Evolutionary conservation across 2,329 filamentous ascomycete genomes (phyloP).

Genomic region (Cladosporium oxysporum): DNA sequence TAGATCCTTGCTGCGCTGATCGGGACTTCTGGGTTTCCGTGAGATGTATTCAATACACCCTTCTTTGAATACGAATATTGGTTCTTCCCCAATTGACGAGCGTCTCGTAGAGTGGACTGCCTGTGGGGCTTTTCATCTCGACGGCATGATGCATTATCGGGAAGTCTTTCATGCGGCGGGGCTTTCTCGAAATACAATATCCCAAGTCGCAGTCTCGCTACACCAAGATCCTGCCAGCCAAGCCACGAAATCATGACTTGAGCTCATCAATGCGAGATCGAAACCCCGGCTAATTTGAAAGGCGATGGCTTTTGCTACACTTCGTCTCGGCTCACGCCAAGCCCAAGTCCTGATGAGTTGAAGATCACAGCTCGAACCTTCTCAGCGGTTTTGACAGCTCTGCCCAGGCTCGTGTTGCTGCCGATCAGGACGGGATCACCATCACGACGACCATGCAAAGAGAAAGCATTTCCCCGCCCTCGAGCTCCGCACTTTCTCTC

Average conservation of each 20-base stretch:
- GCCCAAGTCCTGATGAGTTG: background rate
- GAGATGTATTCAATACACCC: background rate
- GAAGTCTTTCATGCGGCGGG: background rate
- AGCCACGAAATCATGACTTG: slow-evolving; percentile 1
- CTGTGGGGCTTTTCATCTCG: background rate
- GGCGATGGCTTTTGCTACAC: background rate
- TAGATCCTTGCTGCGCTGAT: background rate
- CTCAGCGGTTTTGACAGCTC: slow-evolving; percentile 2
- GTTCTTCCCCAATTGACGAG: background rate
- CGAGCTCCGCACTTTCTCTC: background rate
- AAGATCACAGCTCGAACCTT: background rate
- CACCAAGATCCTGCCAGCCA: background rate
- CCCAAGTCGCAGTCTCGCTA: background rate
- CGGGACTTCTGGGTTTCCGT: background rate
- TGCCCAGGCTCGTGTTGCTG: slow-evolving; percentile 7
- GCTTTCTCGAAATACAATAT: background rate
- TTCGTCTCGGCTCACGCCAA: slow-evolving; percentile 1
- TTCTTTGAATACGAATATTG: background rate
- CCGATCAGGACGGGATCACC: slow-evolving; percentile 13
- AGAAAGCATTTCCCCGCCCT: slow-evolving; percentile 11
- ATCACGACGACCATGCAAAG: slow-evolving; percentile 8
- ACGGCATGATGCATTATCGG: background rate
- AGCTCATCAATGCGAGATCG: background rate
- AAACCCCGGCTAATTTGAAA: slow-evolving; percentile 13
- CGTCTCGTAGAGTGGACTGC: background rate